Evolutionary conservation across 352 stramenopile species (phyloP).

Genomic region (Globisporangium rhizosaccharum): DNA sequence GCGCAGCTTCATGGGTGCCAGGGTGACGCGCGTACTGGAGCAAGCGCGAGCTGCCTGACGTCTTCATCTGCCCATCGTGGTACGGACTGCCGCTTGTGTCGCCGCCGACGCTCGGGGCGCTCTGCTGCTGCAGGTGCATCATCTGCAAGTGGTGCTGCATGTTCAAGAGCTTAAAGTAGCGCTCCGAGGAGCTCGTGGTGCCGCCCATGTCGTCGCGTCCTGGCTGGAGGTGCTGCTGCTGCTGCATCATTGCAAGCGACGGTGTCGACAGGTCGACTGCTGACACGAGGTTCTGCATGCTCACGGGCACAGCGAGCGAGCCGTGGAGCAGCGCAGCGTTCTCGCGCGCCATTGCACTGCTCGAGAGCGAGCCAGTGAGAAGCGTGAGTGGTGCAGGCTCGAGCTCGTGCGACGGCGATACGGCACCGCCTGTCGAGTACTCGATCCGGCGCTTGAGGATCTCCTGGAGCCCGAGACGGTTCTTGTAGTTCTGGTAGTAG

Average conservation of each 20-base stretch:
- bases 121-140: constrained; percentile 81
- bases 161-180: constrained; percentile 80
- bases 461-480: constrained; percentile 82
- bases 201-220: constrained; percentile 38
- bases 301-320: constrained; percentile 1
- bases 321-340: neutral
- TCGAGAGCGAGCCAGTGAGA: neutral
- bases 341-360: constrained; percentile 2
- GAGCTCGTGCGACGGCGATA: constrained; percentile 3
- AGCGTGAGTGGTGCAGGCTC: constrained; percentile 12
- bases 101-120: constrained; percentile 42
- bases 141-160: constrained; percentile 86
- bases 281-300: constrained; percentile 8
- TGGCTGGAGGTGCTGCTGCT: constrained; percentile 35
- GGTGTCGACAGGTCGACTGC: constrained; percentile 11
- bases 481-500: constrained; percentile 94
- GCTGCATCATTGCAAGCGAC: constrained; percentile 26
- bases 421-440: constrained; percentile 11
- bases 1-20: neutral
- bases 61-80: constrained; percentile 42
- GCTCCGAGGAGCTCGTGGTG: constrained; percentile 48
- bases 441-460: constrained; percentile 81
- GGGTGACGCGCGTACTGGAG: constrained; percentile 37
- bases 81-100: constrained; percentile 37
- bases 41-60: constrained; percentile 23